Base-by-base conservation (phyloP, 352 stramenopile species). In the Globisporangium ultimum region DNA sequence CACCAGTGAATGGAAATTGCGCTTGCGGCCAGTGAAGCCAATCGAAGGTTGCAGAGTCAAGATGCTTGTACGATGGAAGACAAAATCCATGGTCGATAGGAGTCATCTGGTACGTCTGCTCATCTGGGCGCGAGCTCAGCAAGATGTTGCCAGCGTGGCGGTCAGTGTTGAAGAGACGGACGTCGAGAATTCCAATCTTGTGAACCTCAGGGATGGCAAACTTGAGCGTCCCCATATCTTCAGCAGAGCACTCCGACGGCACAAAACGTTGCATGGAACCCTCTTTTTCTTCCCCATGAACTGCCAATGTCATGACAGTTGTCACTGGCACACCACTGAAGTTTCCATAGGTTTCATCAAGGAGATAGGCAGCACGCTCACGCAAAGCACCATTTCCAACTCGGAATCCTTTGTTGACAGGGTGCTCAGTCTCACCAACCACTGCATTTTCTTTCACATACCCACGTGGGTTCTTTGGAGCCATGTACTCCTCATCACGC, bases 401-500 rank as follows among this genome's bases (percentile, higher is more conserved):
- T 13, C 79, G 79, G 45, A 96, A 93, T 13, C 88, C 88, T 60
- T 88, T 91, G 70, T 93, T 90, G 22, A 92, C 71, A 0, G 88
- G 87, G 60, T 96, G 81, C 38, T 89, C 78, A 15, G 79, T 94
- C 48, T 84, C 74, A 15, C 87, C 87, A 7, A 95, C 76, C n/a
- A 91, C 67, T 0, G 81, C 80, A 45, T 81, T 74, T 55, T 92
- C 83, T 69, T 89, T 85, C 34, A 98, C 83, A 58, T 98, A 98
- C 6, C 93, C 94, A 60, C 97, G 86, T 13, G 97, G 97, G 78
- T 99, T 99, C 78, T 99, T 98, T 40, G 95, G 90, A 2, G 96
- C 96, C 80, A 99, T 99, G 53, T 98, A 98, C 76, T 99, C 97
- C 74, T 99, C 97, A 65, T 99, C 97, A 15, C 91, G 79, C 8